Base-by-base conservation (phyloP, 2,329 filamentous ascomycete genomes). In the Colletotrichum tropicale region DNA sequence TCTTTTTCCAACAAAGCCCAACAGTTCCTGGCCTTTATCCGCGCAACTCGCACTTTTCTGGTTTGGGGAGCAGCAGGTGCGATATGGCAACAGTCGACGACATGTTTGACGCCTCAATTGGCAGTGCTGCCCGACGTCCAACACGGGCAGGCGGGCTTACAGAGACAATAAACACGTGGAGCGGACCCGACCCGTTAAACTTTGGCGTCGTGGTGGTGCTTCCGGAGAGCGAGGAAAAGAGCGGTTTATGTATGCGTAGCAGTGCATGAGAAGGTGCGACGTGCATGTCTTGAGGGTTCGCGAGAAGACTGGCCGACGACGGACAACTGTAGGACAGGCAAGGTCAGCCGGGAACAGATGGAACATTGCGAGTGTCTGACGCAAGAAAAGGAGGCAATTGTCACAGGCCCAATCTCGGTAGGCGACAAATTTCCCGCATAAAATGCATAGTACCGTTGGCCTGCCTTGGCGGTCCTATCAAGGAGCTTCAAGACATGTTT, bases 401-500 rank as follows among this genome's bases (percentile, higher is more conserved):
- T 66, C 60, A 61, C 74, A 76, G 48, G 69, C 65, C 32, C 55
- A 76, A 76, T 70, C 55, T 76, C 69, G 69, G 74, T 76, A 73
- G 58, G 66, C 69, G 74, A 76, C 60, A 61, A 76, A 74, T 71
- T 70, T 76, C 71, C 71, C 71, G 71, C 68, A 75, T 70, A 71
- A 52, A 24, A 78, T 77, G 76, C 76, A 74, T 52, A 76, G 70
- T 55, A 60, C 74, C 74, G 64, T 30, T 69, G 43, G 56, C 24
- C 58, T 26, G 26, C 70, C 74, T 73, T 76, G 70, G 55, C 66
- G 38, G 38, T 67, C 75, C 76, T 77, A 78, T 78, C 66, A 70
- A 71, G 76, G 75, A 74, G 71, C 68, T 72, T 75, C 58, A 38
- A 77, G 71, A 72, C 75, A 73, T 72, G 68, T 78, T 72, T 78